Base-by-base conservation (phyloP, 495 filamentous ascomycete species). In the Cercophora scortea region DNA sequence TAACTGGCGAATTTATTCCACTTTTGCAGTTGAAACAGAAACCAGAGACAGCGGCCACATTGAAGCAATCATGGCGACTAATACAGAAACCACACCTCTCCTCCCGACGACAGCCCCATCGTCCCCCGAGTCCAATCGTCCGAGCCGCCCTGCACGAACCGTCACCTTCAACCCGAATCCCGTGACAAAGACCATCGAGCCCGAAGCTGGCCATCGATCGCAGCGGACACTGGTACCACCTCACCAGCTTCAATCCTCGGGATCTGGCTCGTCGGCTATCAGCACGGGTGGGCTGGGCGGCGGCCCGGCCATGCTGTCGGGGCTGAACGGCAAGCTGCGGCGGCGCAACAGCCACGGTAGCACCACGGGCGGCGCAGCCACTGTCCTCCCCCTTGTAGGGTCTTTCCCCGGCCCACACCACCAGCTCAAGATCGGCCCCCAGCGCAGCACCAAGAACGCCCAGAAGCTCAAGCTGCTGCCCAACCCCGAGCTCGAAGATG, bases 391-490 rank as follows among this genome's bases (percentile, higher is more conserved):
- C 52, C 77, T 83, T 7, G 69, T 76, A 17, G 68, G 74, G 8
- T n/a, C 43, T 2, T 63, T 76, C 1, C 72, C 70, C 1, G 67
- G 68, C 25, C 25, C 25, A 8, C 55, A 74, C 4, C 56, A 52
- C 4, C 70, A 78, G 7, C 72, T 84, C 9, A 98, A 98, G 72
- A 91, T 96, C 49, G 93, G 93, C 4, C 90, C 94, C 8, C 93
- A 97, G 60, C 73, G 93, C 65, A 97, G 91, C 42, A 95, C 90
- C 32, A 93, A 95, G 66, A 96, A 87, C 51, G 88, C 89, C 1
- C 89, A 97, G 73, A 98, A 98, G 69, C 77, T 98, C 47, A 98
- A 98, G 69, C 77, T 97, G 13, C 72, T 98, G 9, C 93, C 93
- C 4, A 89, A 92, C 60, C 90, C 94, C 2, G 88, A 92, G 41